These are phyloP conservation scores for Blastobotrys apis DNA, from an alignment of 1,139 yeast genomes.

Conservation along the genomic window DNA sequence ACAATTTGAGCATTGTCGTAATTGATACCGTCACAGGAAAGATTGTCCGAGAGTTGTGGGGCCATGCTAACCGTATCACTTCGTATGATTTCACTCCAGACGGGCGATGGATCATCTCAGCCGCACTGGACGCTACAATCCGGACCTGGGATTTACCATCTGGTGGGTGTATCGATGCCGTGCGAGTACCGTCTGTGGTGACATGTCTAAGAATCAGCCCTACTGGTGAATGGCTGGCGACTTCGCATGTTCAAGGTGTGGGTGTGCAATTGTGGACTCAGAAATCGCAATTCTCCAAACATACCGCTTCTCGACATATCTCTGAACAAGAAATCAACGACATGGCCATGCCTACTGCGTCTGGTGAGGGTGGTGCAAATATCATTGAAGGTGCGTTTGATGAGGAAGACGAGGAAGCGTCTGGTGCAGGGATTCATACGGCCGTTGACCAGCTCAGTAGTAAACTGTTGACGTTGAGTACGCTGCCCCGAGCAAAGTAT, in stretches of 20 bases:
- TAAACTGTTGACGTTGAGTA: constrained; percentile 65
- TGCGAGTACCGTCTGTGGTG: constrained; percentile 69
- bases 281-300: constrained; percentile 71
- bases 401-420: constrained; percentile 31
- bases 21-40: constrained; percentile 78
- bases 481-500: constrained; percentile 74
- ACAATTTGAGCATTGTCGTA: constrained; percentile 78
- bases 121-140: constrained; percentile 79
- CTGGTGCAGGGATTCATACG: constrained; percentile 41
- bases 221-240: constrained; percentile 85
- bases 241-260: constrained; percentile 85
- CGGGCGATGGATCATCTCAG: constrained; percentile 91
- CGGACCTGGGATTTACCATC: constrained; percentile 98
- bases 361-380: constrained; percentile 77
- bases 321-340: constrained; percentile 51
- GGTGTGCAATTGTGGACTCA: constrained; percentile 94
- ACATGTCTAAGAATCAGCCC: constrained; percentile 81
- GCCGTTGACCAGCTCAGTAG: constrained; percentile 64
- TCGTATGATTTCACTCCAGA: constrained; percentile 89
- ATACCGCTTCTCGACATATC: constrained; percentile 67
- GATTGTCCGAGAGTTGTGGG: constrained; percentile 82
- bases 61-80: constrained; percentile 87
- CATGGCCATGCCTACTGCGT: constrained; percentile 65
- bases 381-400: constrained; percentile 74
- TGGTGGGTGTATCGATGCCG: constrained; percentile 95